Conservation (phyloP, 1,139 yeast genomes). For the Pichia sp. region DNA sequence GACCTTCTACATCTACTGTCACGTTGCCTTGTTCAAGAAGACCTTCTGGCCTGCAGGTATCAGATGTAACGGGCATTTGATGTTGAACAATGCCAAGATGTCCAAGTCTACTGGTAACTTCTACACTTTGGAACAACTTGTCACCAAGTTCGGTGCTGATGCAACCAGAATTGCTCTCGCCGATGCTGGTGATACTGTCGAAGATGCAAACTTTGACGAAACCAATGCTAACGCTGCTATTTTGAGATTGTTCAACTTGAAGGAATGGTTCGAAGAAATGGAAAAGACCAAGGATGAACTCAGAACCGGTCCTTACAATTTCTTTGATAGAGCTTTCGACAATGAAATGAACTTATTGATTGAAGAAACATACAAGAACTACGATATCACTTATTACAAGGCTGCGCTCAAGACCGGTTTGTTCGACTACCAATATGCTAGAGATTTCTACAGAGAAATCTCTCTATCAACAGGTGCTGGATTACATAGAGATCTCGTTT, state of each 20-base stretch:
- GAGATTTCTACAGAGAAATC: slow-evolving; percentile 93
- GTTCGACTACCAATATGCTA: slow-evolving; percentile 88
- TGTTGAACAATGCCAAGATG: slow-evolving; percentile 96
- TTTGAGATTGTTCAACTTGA: slow-evolving; percentile 82
- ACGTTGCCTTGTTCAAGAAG: slow-evolving; percentile 89
- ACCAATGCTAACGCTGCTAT: slow-evolving; percentile 96
- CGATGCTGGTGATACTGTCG: slow-evolving; percentile 96
- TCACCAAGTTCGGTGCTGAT: slow-evolving; percentile 92
- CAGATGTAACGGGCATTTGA: slow-evolving; percentile 91
- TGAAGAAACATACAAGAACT: slow-evolving; percentile 63
- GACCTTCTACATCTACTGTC: slow-evolving; percentile 89
- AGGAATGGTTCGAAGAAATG: slow-evolving; percentile 91
- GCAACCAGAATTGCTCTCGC: slow-evolving; percentile 97
- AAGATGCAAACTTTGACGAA: slow-evolving; percentile 98
- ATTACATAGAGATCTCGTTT: slow-evolving; percentile 80
- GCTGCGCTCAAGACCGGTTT: slow-evolving; percentile 85
- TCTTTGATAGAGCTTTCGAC: slow-evolving; percentile 85
- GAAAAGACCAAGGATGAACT: slow-evolving; percentile 44
- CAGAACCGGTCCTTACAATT: slow-evolving; percentile 66
- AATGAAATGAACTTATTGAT: slow-evolving; percentile 87
- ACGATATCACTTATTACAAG: slow-evolving; percentile 71
- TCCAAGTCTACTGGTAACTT: slow-evolving; percentile 97
- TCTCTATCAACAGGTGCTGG: slow-evolving; percentile 37
- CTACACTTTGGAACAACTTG: slow-evolving; percentile 79
- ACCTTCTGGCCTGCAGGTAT: slow-evolving; percentile 91